These are phyloP conservation scores for Carex parvula DNA, from an alignment of 176 grass and related monocot species.

Conservation along the genomic window DNA sequence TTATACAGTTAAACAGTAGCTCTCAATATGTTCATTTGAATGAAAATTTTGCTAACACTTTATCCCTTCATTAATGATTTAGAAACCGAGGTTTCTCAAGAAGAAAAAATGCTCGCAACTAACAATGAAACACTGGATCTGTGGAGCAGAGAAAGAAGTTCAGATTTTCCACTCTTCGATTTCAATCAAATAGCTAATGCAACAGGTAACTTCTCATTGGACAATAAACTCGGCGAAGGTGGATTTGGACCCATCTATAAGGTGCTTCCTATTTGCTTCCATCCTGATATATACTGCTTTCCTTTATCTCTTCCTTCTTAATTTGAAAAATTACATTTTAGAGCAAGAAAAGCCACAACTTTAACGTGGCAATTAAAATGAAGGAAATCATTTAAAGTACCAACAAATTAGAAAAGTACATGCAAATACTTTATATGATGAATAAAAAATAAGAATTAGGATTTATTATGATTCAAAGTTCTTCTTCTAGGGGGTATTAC, in stretches of 20 bases:
- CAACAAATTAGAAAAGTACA: not conserved
- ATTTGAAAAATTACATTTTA: not conserved
- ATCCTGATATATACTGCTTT: not conserved
- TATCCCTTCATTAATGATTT: not conserved
- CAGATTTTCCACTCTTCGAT: not conserved
- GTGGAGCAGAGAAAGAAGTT: not conserved
- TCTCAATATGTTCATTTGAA: not conserved
- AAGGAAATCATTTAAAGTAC: not conserved
- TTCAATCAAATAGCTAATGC: constrained; percentile 8
- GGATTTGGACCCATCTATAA: constrained; percentile 33
- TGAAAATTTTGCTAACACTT: not conserved
- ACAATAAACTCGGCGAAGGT: constrained; percentile 33
- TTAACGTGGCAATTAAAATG: not conserved
- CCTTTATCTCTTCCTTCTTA: not conserved
- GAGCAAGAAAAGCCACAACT: not conserved
- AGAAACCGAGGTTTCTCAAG: not conserved
- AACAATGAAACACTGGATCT: not conserved
- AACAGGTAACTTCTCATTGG: constrained; percentile 11
- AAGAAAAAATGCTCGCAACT: not conserved
- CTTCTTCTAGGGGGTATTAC: constrained; percentile 2
- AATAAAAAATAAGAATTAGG: not conserved
- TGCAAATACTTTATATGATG: no score
- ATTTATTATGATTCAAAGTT: not conserved
- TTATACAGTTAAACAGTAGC: not conserved
- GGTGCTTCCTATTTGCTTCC: constrained; percentile 5